Base-by-base conservation (phyloP, 2,329 filamentous ascomycete genomes). In the Aspergillus sp. region DNA sequence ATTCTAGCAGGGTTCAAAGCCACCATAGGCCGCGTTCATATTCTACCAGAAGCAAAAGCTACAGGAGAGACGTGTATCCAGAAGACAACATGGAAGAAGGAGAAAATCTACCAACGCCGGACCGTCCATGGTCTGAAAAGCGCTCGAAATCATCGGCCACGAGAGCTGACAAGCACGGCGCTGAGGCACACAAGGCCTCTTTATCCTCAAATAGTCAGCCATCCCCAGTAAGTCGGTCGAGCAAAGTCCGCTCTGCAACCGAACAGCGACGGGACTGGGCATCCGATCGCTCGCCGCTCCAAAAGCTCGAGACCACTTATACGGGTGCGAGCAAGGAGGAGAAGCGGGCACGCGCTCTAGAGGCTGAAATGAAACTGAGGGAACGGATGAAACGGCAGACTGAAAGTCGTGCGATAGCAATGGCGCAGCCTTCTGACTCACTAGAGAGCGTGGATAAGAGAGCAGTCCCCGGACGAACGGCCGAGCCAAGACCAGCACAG, bases 301-400 rank as follows among this genome's bases (percentile, higher is more conserved):
- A 99, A 77, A 95, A 89, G 80, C 85, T 99, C 67, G 94, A 99
- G 80, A 86, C 91, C 71, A 95, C 91, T 70, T 84, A 98, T 71
- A 90, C 90, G 75, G 92, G 90, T 77, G 94, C 97, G 76, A 96
- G 90, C 75, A 98, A 97, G 75, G 93, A 97, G 78, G 93, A 97
- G 77, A 96, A 96, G 76, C 86, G 94, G 65, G 92, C 92, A 8
- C 85, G 91, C 50, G 87, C 94, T 4, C 86, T 92, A 72, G 90
- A 94, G 69, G 92, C 92, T 5, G 94, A 97, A 74, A 83, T 87
- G 66, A 84, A 86, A 47, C 85, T 88, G 17, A 85, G 88, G 67
- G 88, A 94, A 70, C 71, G 73, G 4, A 71, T 78, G 58, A 73
- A 73, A 30, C 70, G 68, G 25, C 68, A 71, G 64, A 41, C 53